A percentile compares a stretch with the other conserved stretches of the same genome.
Evolutionary conservation across 2,329 filamentous ascomycete genomes (phyloP).

Genomic region (Hawksworthiomyces lignivorus): DNA sequence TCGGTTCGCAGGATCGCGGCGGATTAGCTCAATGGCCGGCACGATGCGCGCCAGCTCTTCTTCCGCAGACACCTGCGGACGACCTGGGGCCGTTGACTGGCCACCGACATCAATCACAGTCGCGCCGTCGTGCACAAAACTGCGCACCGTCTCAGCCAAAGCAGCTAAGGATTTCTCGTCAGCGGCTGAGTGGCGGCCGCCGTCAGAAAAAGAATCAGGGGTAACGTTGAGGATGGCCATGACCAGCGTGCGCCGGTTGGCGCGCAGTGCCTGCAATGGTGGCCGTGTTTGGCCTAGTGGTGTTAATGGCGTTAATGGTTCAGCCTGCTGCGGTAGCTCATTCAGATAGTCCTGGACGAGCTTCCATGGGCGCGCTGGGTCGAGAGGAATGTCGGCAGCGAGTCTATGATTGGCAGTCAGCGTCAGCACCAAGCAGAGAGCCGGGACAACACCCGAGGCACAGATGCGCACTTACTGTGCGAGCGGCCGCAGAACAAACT

Average conservation of each 20-base stretch:
- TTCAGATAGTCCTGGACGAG: constrained; percentile 54
- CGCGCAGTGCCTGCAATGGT: constrained; percentile 51
- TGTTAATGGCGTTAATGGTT: constrained; percentile 51
- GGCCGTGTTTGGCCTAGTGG: constrained; percentile 41
- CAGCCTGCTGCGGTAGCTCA: constrained; percentile 40
- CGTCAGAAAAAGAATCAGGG: constrained; percentile 95
- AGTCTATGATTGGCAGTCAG: constrained; percentile 38
- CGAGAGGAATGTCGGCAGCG: constrained; percentile 45
- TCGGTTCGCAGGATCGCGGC: constrained; percentile 28
- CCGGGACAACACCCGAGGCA: too few relatives aligned
- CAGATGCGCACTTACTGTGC: constrained; percentile 61
- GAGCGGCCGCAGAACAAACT: constrained; percentile 86
- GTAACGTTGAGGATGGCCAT: constrained; percentile 97
- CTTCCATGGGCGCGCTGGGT: constrained; percentile 50
- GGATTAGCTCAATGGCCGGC: constrained; percentile 69
- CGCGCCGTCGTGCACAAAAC: constrained; percentile 61
- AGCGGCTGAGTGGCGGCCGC: constrained; percentile 52
- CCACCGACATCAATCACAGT: constrained; percentile 89
- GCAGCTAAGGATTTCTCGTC: constrained; percentile 31
- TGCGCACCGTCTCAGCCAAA: constrained; percentile 50
- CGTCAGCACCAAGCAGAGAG: neutral
- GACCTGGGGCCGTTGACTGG: constrained; percentile 79
- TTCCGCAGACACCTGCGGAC: constrained; percentile 56
- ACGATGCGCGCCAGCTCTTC: constrained; percentile 75
- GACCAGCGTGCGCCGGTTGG: constrained; percentile 59